Evolutionary conservation across 164 flowering plant genomes (phyloP), one percentile per base, ranked within the genome.

Genomic region (Piper longum): DNA sequence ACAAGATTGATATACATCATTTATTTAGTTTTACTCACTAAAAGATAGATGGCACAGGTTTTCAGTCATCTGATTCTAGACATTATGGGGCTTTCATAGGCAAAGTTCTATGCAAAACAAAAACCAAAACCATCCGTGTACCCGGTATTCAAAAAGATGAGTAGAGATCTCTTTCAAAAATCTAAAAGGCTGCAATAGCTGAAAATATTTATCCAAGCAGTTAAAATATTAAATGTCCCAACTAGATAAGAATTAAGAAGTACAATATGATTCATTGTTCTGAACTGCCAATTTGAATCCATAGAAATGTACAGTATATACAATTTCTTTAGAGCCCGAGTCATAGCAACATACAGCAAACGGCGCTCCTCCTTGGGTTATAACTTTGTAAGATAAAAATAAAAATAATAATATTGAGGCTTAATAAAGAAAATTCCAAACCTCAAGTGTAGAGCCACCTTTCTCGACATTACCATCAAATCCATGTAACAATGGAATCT

Each of bases 211-310:
- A 36, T 16, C 7, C 5, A 61, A 61, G 72, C 43, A 65, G 16
- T 60, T 16, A 57, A 62, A 61, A 55, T 52, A 48, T 2, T 61
- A 61, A 44, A n/a, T n/a, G n/a, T n/a, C 16, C 16, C 62, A 61
- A 39, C 5, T 56, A 56, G 18, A 52, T 2, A 17, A 66, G 44
- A 54, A 42, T 17, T 60, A 7, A 39, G 41, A 57, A 57, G 26
- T 0, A 48, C 39, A 13, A 9, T 45, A 43, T 16, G 4, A 12
- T 39, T 42, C 16, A 41, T 12, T 61, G 41, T 36, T 57, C 41
- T 57, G 54, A 88, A 92, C 91, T 89, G 98, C 88, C 92, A 89
- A 79, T 78, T 86, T 3, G 87, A 77, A 75, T 92, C 96, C 87
- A 85, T 71, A 9, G 70, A 52, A 64, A 86, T 78, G 77, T 92